Conservation (phyloP, 169 alveolate genomes). For the Plasmodium yoelii region DNA sequence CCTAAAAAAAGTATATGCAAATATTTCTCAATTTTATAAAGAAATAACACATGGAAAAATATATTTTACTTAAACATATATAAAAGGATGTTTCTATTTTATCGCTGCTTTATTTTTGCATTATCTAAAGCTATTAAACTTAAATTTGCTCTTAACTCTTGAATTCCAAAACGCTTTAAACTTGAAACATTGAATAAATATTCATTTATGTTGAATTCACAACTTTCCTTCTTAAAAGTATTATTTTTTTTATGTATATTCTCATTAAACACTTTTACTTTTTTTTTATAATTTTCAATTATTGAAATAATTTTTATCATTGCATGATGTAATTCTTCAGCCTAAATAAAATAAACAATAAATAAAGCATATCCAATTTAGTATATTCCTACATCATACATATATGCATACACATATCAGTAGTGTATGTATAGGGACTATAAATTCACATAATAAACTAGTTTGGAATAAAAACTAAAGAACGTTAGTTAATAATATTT, state of each 20-base stretch:
- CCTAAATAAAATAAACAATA: slow-evolving; percentile 23
- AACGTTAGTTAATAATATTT: too few relatives aligned
- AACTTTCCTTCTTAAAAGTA: neutral
- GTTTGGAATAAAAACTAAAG: too few relatives aligned
- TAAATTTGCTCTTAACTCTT: slow-evolving; percentile 44
- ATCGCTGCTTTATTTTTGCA: too few relatives aligned
- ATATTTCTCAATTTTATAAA: too few relatives aligned
- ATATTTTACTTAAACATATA: too few relatives aligned
- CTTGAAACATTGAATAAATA: slow-evolving; percentile 65
- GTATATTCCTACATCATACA: neutral
- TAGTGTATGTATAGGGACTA: too few relatives aligned
- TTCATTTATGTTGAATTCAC: slow-evolving; percentile 61
- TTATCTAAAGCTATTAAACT: slow-evolving; percentile 64
- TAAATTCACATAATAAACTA: too few relatives aligned
- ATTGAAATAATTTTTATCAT: slow-evolving; percentile 51
- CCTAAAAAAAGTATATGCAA: too few relatives aligned
- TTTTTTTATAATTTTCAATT: slow-evolving; percentile 50
- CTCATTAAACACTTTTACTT: slow-evolving; percentile 35
- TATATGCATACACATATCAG: too few relatives aligned
- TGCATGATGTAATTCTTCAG: slow-evolving; percentile 34
- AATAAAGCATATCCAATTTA: neutral
- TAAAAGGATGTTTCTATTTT: too few relatives aligned
- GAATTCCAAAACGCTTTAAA: slow-evolving; percentile 60
- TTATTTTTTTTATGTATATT: neutral
- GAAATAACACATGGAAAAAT: too few relatives aligned